Evolutionary conservation across 495 filamentous ascomycete species (phyloP).

Genomic region (Astrothelium macrocarpum): DNA sequence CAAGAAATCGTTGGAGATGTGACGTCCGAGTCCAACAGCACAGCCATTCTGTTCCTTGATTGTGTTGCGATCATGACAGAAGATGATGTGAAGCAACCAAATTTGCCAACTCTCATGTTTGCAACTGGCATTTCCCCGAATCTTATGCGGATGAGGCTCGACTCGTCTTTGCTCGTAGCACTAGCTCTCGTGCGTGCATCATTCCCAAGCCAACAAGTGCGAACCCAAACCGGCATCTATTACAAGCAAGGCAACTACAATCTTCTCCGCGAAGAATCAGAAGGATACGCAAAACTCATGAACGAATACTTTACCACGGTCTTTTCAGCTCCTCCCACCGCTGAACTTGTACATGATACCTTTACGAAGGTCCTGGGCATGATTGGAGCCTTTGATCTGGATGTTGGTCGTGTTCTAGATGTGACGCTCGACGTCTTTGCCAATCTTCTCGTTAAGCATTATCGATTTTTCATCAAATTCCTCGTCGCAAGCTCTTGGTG

Average conservation of each 20-base stretch:
- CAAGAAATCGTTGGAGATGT: conserved; percentile 60
- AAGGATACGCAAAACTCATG: conserved; percentile 83
- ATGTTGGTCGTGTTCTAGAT: conserved; percentile 89
- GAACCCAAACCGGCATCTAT: conserved; percentile 80
- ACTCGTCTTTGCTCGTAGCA: conserved; percentile 59
- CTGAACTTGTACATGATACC: conserved; percentile 57
- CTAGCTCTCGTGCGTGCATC: conserved; percentile 73
- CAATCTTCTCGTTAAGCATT: conserved; percentile 71
- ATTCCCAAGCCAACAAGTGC: conserved; percentile 72
- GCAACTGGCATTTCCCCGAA: conserved; percentile 61
- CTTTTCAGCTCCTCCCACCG: conserved; percentile 46
- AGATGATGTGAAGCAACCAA: conserved; percentile 42
- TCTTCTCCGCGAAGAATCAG: conserved; percentile 85
- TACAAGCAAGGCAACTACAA: conserved; percentile 98
- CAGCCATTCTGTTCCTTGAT: conserved; percentile 63
- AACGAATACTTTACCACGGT: conserved; percentile 68
- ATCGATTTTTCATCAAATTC: conserved; percentile 86
- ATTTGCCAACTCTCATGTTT: conserved; percentile 47
- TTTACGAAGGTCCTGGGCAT: conserved; percentile 79
- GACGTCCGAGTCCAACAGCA: conserved; percentile 37
- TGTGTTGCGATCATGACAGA: conserved; percentile 66
- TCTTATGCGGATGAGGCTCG: conserved; percentile 74
- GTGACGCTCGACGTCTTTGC: conserved; percentile 85
- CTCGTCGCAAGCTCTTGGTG: conserved; percentile 92
- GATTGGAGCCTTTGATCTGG: conserved; percentile 85